Base-by-base conservation (phyloP, 306 rosid genomes). In the Lathyrus sativus region DNA sequence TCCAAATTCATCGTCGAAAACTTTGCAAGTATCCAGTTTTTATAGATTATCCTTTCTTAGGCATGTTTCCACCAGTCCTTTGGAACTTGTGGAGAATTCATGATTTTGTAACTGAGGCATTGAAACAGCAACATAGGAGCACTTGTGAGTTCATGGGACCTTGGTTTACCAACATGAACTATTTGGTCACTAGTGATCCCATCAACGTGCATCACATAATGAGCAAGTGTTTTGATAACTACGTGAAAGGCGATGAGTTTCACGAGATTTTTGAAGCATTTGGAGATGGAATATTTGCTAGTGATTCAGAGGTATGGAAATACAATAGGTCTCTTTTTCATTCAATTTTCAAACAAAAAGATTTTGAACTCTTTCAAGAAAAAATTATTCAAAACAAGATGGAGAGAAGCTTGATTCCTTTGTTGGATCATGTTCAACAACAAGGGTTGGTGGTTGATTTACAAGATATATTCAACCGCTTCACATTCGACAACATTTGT, bases 241-340 rank as follows among this genome's bases (percentile, higher is more conserved):
- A 62, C 9, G 66, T 63, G 0, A 67, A 80, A 15, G 87, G 87
- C 0, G 50, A 60, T 0, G 51, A 70, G 64, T 77, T 41, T 48
- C 76, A 67, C 2, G 73, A 76, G 35, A 76, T 79, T 3, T 83
- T 83, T 37, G 62, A 79, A 22, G 29, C 73, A 19, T 67, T 83
- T 1, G 87, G 87, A 41, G 71, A 83, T 11, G 87, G 83, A 2
- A 79, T 81, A 14, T 67, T 84, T 28, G 69, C 69, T 0, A 29
- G 75, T 0, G 83, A 84, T 15, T 53, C 74, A 0, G 80, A 84
- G 5, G 1, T 4, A 1, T 84, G 80, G 88, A 81, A 26, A 39
- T 29, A 51, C 15, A 51, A 38, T 39, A 73, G 85, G 11, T 50
- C 62, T 2, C 7, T 72, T 5, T 59, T 77, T 15, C 77, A 77